Conservation (phyloP, 805 yeast species). For the Kurtzmaniella cleridarum region DNA sequence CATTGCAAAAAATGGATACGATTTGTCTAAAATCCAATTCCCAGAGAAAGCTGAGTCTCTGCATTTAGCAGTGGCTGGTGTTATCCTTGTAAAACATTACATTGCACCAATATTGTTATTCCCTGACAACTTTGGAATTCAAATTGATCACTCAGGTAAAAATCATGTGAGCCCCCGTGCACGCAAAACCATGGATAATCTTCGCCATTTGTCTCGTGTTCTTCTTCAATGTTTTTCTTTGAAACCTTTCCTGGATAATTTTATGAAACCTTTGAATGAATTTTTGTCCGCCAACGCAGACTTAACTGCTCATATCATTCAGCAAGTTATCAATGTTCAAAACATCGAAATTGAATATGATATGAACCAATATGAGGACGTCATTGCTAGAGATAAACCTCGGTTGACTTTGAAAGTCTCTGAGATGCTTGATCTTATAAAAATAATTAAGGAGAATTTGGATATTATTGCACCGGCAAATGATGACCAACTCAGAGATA, state of each 20-base stretch:
- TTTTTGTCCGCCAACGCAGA: conserved; percentile 51
- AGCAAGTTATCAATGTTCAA: conserved; percentile 45
- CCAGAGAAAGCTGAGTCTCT: conserved; percentile 57
- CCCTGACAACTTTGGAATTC: conserved; percentile 52
- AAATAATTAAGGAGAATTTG: conserved; percentile 36
- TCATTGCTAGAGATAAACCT: conserved; percentile 46
- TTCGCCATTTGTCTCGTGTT: conserved; percentile 52
- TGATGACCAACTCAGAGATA: conserved; percentile 51
- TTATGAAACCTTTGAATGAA: conserved; percentile 75
- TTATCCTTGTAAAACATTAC: conserved; percentile 51
- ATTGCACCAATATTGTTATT: conserved; percentile 38
- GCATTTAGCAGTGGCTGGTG: conserved; percentile 64
- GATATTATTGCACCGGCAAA: conserved; percentile 40
- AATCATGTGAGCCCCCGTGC: neutral
- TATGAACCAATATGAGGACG: conserved; percentile 64
- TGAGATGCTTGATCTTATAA: conserved; percentile 43
- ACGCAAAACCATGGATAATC: conserved; percentile 38
- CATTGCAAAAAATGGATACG: conserved; percentile 29
- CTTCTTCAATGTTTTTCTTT: conserved; percentile 62
- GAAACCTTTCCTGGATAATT: conserved; percentile 66
- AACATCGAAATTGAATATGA: conserved; percentile 57
- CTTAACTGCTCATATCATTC: conserved; percentile 40
- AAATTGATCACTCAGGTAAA: neutral
- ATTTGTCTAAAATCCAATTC: conserved; percentile 39
- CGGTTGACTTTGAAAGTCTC: conserved; percentile 37